Percentiles rank a stretch among this genome's conserved stretches.
phyloP scores from a whole-genome alignment of 225 moss, liverwort and hornwort species.

The Asterella californica region DNA sequence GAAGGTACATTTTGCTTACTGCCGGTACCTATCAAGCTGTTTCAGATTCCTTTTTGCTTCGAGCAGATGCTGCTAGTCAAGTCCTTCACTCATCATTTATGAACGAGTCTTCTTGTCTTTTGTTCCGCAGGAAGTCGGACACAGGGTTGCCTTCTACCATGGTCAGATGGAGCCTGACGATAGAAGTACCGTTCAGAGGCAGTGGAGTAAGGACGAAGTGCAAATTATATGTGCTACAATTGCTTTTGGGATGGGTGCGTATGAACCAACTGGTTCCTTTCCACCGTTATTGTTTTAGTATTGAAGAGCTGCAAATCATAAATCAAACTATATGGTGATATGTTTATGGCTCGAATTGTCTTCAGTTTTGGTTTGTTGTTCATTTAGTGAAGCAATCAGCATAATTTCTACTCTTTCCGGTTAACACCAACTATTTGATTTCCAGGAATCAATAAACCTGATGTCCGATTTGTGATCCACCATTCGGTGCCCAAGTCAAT shows the following conservation, averaged over 20 bases:
- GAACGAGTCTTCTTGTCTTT: neutral
- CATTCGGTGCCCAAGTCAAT: slow-evolving; percentile 97
- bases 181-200: slow-evolving; percentile 74
- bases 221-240: slow-evolving; percentile 95
- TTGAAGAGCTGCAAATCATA: no score
- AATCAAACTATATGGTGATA: no score
- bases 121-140: slow-evolving; percentile 63
- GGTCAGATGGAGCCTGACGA: slow-evolving; percentile 85
- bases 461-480: slow-evolving; percentile 97
- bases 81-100: neutral
- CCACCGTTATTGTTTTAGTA: no score
- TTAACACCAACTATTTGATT: neutral
- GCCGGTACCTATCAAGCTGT: neutral
- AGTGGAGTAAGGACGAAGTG: slow-evolving; percentile 96
- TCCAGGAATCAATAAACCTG: slow-evolving; percentile 95
- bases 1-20: slow-evolving; percentile 45
- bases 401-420: neutral
- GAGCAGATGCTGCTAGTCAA: neutral
- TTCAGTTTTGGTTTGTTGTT: no score
- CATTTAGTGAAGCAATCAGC: neutral
- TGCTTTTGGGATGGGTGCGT: slow-evolving; percentile 97
- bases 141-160: slow-evolving; percentile 93
- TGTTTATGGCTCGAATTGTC: no score
- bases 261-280: neutral
- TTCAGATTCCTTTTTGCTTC: neutral